A percentile compares a stretch with the other conserved stretches of the same genome.
These are phyloP conservation scores for Metschnikowia cubensis DNA, from an alignment of 805 yeast genomes.

Conservation along the genomic window DNA sequence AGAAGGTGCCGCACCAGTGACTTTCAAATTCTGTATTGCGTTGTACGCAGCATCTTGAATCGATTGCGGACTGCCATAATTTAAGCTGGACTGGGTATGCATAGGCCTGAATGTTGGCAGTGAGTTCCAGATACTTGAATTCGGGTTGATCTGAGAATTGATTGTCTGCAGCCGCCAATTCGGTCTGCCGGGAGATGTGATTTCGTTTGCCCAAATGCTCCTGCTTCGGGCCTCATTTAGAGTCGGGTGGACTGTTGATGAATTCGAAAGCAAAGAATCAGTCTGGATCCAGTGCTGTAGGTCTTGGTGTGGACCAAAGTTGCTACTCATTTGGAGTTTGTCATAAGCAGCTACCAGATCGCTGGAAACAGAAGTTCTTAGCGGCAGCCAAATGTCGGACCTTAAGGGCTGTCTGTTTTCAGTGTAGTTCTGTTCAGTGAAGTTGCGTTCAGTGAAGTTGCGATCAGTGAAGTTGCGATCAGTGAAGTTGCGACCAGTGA, in stretches of 20 bases:
- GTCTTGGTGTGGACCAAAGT: background rate
- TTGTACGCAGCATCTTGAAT: slow-evolving; percentile 41
- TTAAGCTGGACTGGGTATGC: background rate
- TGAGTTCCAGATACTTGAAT: background rate
- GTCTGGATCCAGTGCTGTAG: background rate
- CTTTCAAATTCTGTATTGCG: slow-evolving; percentile 36
- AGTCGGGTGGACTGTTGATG: background rate
- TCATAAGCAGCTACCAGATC: background rate
- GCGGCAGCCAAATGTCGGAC: slow-evolving; percentile 2
- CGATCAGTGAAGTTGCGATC: background rate
- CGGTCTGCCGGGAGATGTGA: background rate
- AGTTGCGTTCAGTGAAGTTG: too few species aligned
- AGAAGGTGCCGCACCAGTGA: slow-evolving; percentile 32
- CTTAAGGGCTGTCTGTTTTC: background rate
- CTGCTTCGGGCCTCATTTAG: background rate
- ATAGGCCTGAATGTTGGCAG: background rate
- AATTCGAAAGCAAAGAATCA: background rate
- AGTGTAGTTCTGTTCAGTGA: too few species aligned
- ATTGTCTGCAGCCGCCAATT: slow-evolving; percentile 1
- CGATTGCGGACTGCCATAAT: background rate
- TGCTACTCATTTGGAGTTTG: background rate
- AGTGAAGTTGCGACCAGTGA: background rate
- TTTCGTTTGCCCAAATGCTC: slow-evolving; percentile 1
- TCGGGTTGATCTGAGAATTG: background rate
- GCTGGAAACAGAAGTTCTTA: background rate